Percentiles rank a stretch among this genome's conserved stretches.
Evolutionary conservation across 495 filamentous ascomycete genomes (phyloP).

Genomic region (Aspergillus indologenus): DNA sequence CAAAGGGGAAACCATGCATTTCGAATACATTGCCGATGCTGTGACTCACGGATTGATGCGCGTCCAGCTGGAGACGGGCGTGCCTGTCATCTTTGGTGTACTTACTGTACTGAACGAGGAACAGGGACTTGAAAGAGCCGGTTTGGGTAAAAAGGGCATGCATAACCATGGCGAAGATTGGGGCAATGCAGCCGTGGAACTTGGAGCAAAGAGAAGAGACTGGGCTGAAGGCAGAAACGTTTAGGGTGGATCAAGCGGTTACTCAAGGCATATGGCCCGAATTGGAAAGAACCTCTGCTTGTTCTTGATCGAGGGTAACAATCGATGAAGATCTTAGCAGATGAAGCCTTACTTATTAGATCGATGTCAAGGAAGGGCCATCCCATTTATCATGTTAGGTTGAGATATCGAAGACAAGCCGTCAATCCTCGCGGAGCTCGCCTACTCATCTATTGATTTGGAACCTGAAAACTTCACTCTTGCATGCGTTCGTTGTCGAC

Average conservation of each 20-base stretch:
- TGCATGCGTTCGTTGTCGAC: constrained; percentile 68
- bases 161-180: constrained; percentile 90
- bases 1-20: constrained; percentile 98
- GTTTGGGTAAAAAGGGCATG: constrained; percentile 53
- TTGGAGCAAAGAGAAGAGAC: constrained; percentile 42
- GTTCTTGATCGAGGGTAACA: neutral
- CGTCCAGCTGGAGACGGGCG: constrained; percentile 80
- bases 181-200: constrained; percentile 62
- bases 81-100: constrained; percentile 90
- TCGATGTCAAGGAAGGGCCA: neutral
- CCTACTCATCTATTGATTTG: neutral
- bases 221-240: constrained; percentile 48
- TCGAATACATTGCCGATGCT: constrained; percentile 94
- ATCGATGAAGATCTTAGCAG: neutral
- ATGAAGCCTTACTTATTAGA: neutral
- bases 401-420: neutral
- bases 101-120: constrained; percentile 86
- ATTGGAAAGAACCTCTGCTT: neutral
- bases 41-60: constrained; percentile 91
- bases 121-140: constrained; percentile 84
- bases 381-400: neutral
- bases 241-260: constrained; percentile 15
- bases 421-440: neutral
- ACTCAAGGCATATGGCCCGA: neutral
- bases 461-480: constrained; percentile 49